Evolutionary conservation across 1,139 yeast species (phyloP), one percentile per base, ranked within the genome.

Genomic region (Yamadazyma friedrichii): DNA sequence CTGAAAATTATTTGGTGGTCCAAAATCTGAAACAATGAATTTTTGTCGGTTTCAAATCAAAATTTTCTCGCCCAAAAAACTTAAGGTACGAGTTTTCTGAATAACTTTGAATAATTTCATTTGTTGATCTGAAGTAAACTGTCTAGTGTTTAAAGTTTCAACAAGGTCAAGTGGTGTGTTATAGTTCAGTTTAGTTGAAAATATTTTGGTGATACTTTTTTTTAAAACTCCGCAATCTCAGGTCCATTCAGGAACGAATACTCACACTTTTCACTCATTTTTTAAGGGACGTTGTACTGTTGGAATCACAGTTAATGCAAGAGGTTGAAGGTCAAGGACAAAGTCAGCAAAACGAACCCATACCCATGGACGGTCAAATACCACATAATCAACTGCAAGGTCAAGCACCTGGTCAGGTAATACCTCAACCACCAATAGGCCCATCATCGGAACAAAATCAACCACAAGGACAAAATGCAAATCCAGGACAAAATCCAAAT

Each of bases 331-430:
- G 24, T 20, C 30, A 27, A 12, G 9, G 6, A 12, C 30, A 11
- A 12, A 25, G 12, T 11, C 28, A 25, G 9, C 25, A 22, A 9
- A 22, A 22, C 25, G n/a, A 25, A 27, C 15, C 12, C 4, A 20
- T 33, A 20, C 24, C 24, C 8, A 20, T 20, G 24, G 24, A 20
- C 24, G 24, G 24, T 6, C 24, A 20, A 20, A 20, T 20, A 20
- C 24, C 24, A 20, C 24, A 20, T 20, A 20, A 20, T 20, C 24
- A 20, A 20, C 24, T 20, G 24, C 24, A 20, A 20, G 8, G 24
- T 20, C 24, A 20, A 20, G 10, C 38, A 36, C 15, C 36, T n/a
- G 17, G 15, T 25, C n/a, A 30, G 31, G n/a, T n/a, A 3, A 34
- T 13, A 27, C 33, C 16, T 16, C 25, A n/a, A 10, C 35, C 25